Conservation (phyloP, 306 rosid genomes). For the Malus fusca region DNA sequence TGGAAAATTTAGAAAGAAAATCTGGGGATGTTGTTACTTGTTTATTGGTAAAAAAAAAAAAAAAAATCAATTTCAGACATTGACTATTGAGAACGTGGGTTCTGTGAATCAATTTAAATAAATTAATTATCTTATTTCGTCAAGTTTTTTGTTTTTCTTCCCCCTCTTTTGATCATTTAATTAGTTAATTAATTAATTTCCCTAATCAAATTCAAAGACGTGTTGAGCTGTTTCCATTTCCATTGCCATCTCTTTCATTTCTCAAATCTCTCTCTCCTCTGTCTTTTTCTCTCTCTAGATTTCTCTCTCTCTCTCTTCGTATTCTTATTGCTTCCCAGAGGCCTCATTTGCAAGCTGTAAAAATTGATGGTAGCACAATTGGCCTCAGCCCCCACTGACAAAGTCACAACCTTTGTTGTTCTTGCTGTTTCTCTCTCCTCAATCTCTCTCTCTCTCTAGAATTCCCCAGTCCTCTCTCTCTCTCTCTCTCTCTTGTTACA, state of each 20-base stretch:
- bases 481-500: slow-evolving; percentile 1
- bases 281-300: not conserved
- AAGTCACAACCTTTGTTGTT: slow-evolving; percentile 4
- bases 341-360: slow-evolving; percentile 51
- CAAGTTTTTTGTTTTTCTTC: not conserved
- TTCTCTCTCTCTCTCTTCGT: not conserved
- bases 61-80: not conserved
- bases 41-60: not conserved
- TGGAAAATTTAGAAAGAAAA: not conserved
- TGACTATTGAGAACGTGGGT: slow-evolving; percentile 25
- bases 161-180: not conserved
- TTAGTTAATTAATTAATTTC: not conserved
- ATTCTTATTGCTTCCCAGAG: slow-evolving; percentile 17
- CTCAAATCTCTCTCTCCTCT: slow-evolving; percentile 4
- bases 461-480: not conserved
- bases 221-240: slow-evolving; percentile 75
- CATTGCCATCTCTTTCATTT: not conserved
- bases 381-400: slow-evolving; percentile 27
- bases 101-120: slow-evolving; percentile 19
- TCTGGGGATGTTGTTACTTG: not conserved
- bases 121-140: not conserved
- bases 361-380: slow-evolving; percentile 33
- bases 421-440: not conserved
- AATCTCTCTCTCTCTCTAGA: not conserved
- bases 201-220: slow-evolving; percentile 44